Base-by-base conservation (phyloP, 2,329 filamentous ascomycete genomes). In the Botrytis squamosa region DNA sequence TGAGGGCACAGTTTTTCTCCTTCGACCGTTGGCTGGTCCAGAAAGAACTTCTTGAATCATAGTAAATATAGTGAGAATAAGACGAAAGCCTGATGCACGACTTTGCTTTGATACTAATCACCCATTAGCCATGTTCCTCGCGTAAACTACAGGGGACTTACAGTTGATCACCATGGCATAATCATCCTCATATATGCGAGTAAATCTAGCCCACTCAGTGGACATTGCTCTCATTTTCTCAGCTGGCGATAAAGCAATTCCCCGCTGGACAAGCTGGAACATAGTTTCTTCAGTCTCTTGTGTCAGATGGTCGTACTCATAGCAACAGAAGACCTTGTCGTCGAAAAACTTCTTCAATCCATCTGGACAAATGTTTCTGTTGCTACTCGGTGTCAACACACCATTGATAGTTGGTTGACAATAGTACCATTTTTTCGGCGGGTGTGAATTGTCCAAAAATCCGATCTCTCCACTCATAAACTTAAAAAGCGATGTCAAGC, bases 251-350 rank as follows among this genome's bases (percentile, higher is more conserved):
- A 86, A 80, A 44, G 83, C 82, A 10, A 86, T 78, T 14, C 85
- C 85, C 74, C 84, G 81, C 70, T 86, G 85, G 0, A 86, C 85
- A 22, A 85, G 80, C 10, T 84, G 82, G 74, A 86, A 86, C 67
- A 86, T 81, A 18, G 85, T 85, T 72, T 86, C 84, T 74, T 86
- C 85, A 70, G 85, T 84, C 20, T 81, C 80, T 20, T 78, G 74
- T 6, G 77, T 80, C 5, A 86, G 76, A 33, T 83, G 78, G 9
- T 78, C 75, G 75, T 84, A 86, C 63, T 86, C 84, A 46, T 83
- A 84, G 38, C 82, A 83, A 8, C 85, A 81, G 59, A 86, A 82
- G 7, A 82, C 80, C 67, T 83, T 83, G 2, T 77, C 73, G 1
- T 82, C 74, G 70, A 86, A 86, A 25, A 81, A 74, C 25, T 80